phyloP scores from a whole-genome alignment of 305 asterid species.

The Rubia peregrina region DNA sequence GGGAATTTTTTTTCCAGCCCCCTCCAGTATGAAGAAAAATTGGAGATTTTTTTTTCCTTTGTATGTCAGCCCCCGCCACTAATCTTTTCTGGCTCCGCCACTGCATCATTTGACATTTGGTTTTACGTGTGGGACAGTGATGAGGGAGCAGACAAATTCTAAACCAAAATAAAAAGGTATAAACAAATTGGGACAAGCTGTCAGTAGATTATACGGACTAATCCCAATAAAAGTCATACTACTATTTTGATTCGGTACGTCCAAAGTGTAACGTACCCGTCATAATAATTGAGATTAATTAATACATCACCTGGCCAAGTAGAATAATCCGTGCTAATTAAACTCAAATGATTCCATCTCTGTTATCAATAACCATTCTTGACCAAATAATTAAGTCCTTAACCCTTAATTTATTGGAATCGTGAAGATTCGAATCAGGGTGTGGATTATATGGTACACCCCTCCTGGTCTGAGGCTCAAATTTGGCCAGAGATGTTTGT shows the following conservation, averaged over 20 bases:
- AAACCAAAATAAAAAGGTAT: neutral
- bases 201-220: slow-evolving; percentile 11
- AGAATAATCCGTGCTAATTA: neutral
- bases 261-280: neutral
- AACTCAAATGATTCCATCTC: neutral
- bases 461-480: slow-evolving; percentile 32
- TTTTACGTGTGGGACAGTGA: neutral
- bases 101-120: neutral
- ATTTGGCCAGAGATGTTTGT: slow-evolving; percentile 17
- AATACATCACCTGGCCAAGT: slow-evolving; percentile 8
- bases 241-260: slow-evolving; percentile 8
- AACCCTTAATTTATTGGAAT: neutral
- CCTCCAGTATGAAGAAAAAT: too few species aligned
- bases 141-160: neutral
- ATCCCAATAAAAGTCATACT: slow-evolving; percentile 12
- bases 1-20: too few species aligned
- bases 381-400: neutral
- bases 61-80: too few species aligned
- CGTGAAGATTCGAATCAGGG: slow-evolving; percentile 38
- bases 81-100: too few species aligned
- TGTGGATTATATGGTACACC: slow-evolving; percentile 42
- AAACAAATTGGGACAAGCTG: slow-evolving; percentile 5
- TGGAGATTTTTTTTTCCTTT: too few species aligned
- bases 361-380: slow-evolving; percentile 2
- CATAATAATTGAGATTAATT: slow-evolving; percentile 1